Evolutionary conservation across 129 eudicot genomes (phyloP).

Genomic region (Sambucus nigra): DNA sequence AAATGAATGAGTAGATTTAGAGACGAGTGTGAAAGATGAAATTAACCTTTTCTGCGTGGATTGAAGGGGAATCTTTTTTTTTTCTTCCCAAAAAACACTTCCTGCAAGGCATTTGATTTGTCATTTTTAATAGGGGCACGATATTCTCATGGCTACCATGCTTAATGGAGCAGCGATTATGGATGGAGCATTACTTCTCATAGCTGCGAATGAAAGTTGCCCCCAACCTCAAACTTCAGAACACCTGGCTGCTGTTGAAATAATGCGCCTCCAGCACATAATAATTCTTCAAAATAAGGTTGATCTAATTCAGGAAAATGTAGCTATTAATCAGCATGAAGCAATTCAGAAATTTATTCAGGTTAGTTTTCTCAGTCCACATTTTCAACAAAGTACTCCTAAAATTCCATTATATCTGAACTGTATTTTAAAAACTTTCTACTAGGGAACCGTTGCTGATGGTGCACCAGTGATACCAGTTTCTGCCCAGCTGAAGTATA

Average conservation of each 20-base stretch:
- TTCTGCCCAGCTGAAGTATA: too few species aligned
- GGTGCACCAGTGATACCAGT: too few species aligned
- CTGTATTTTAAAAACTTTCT: too few species aligned
- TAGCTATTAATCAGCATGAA: constrained; percentile 21
- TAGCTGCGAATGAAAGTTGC: constrained; percentile 28
- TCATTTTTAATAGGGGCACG: constrained; percentile 15
- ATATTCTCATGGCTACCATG: constrained; percentile 28
- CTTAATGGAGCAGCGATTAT: constrained; percentile 33
- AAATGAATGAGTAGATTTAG: too few species aligned
- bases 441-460: too few species aligned
- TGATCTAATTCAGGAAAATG: constrained; percentile 14
- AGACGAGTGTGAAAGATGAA: too few species aligned
- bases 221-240: constrained; percentile 27
- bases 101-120: too few species aligned
- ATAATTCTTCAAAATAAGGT: constrained; percentile 23
- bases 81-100: too few species aligned
- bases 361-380: constrained; percentile 17
- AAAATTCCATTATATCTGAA: too few species aligned
- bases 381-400: too few species aligned
- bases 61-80: too few species aligned
- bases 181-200: constrained; percentile 29
- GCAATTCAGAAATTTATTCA: constrained; percentile 13
- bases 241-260: constrained; percentile 22
- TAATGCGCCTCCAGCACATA: constrained; percentile 14
- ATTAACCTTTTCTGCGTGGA: too few species aligned